These are phyloP conservation scores for Vitis hybrid DNA, from an alignment of 177 flowering plant genomes.

Conservation along the genomic window DNA sequence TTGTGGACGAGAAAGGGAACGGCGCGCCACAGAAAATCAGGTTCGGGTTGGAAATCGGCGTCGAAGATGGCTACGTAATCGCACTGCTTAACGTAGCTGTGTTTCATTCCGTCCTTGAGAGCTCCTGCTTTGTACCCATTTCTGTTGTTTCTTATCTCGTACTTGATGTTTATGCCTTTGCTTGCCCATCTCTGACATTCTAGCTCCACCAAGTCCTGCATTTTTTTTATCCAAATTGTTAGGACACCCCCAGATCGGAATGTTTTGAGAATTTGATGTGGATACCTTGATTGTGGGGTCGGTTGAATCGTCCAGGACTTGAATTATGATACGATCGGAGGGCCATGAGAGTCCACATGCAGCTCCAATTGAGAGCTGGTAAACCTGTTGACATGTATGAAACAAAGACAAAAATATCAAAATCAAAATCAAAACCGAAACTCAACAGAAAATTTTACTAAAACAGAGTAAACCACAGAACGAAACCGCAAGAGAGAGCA, in stretches of 20 bases:
- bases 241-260: neutral
- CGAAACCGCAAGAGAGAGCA: conserved; percentile 6
- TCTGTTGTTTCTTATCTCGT: conserved; percentile 63
- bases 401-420: neutral
- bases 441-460: neutral
- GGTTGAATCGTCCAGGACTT: conserved; percentile 85
- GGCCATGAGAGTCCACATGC: conserved; percentile 90
- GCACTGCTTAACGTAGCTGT: conserved; percentile 66
- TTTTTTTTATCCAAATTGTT: neutral
- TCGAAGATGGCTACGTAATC: conserved; percentile 75
- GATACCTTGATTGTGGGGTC: conserved; percentile 64
- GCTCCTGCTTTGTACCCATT: conserved; percentile 91
- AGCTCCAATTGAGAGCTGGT: conserved; percentile 79
- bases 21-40: conserved; percentile 61
- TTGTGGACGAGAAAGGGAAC: conserved; percentile 69
- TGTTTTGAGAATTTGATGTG: neutral
- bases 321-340: conserved; percentile 68
- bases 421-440: neutral
- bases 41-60: conserved; percentile 72
- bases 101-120: conserved; percentile 71
- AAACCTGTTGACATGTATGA: conserved; percentile 44
- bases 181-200: conserved; percentile 80
- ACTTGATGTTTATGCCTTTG: conserved; percentile 71
- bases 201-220: conserved; percentile 47
- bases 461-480: neutral